phyloP scores from a whole-genome alignment of 2,329 filamentous ascomycete species.

The Eutypa lata region DNA sequence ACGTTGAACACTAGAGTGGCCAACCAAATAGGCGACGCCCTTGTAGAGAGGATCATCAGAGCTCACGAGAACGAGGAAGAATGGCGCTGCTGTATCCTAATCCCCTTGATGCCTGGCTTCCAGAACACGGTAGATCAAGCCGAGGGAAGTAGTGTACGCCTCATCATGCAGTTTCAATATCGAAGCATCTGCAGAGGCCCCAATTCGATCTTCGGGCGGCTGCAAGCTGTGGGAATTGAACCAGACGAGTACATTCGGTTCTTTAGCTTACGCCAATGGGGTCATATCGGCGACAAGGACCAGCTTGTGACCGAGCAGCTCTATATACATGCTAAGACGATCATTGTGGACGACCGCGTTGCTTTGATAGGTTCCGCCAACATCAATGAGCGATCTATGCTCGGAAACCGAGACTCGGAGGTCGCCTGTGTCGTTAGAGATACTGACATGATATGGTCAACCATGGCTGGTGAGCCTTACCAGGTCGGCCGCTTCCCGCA shows the following conservation, averaged over 20 bases:
- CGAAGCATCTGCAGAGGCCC: constrained; percentile 93
- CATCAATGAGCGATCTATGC: constrained; percentile 96
- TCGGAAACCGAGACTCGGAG: constrained; percentile 89
- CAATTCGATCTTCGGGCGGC: constrained; percentile 83
- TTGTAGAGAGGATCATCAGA: constrained; percentile 86
- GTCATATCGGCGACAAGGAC: constrained; percentile 79
- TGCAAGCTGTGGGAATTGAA: constrained; percentile 77
- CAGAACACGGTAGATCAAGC: constrained; percentile 94
- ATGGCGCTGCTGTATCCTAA: constrained; percentile 86
- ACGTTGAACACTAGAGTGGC: constrained; percentile 83
- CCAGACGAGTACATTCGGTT: constrained; percentile 96
- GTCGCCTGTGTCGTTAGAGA: constrained; percentile 87
- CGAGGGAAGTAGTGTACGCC: constrained; percentile 87
- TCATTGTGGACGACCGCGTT: constrained; percentile 90
- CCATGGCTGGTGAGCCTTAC: constrained; percentile 87
- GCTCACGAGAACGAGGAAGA: constrained; percentile 81
- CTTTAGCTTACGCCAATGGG: constrained; percentile 90
- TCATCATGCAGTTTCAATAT: constrained; percentile 97
- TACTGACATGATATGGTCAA: constrained; percentile 87
- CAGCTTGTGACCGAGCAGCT: constrained; percentile 90
- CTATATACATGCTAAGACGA: constrained; percentile 97
- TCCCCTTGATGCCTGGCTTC: constrained; percentile 97
- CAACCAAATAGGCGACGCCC: constrained; percentile 90
- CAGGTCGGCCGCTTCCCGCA: constrained; percentile 90
- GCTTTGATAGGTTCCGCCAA: constrained; percentile 96